phyloP scores from a whole-genome alignment of 805 yeast species.

The Myxozyma vanderwaltii region DNA sequence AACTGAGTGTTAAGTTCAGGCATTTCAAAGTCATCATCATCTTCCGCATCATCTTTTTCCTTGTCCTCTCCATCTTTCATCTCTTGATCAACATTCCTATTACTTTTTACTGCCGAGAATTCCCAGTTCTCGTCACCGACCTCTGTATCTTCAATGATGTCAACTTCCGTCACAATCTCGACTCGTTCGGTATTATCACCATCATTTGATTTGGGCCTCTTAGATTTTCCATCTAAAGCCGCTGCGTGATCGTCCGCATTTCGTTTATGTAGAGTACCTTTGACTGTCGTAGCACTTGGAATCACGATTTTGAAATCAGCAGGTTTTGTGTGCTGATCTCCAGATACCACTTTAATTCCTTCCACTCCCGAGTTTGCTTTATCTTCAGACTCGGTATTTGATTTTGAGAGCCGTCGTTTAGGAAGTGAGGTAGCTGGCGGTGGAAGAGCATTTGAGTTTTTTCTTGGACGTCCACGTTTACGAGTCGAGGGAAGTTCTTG shows the following conservation, averaged over 20 bases:
- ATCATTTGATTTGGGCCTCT: conserved; percentile 10
- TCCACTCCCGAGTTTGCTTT: neutral
- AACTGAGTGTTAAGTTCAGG: conserved; percentile 21
- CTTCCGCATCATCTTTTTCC: conserved; percentile 3
- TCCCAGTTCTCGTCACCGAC: neutral
- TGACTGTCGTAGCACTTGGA: neutral
- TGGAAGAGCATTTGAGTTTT: neutral
- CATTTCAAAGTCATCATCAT: conserved; percentile 31
- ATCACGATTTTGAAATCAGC: neutral
- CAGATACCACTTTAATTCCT: neutral
- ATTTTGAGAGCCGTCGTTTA: neutral
- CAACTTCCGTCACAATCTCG: neutral
- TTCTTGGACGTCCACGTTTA: neutral
- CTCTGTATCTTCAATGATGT: neutral
- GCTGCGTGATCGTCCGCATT: neutral
- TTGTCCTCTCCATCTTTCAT: conserved; percentile 16
- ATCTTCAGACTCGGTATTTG: too few relatives aligned
- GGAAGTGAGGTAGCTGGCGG: neutral
- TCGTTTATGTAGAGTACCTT: neutral
- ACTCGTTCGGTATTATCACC: neutral
- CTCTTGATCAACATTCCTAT: neutral
- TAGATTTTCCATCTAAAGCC: neutral
- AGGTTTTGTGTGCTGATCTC: neutral
- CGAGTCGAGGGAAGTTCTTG: neutral
- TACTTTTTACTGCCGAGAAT: neutral